Evolutionary conservation across 441 rosid genomes (phyloP), one percentile per base, ranked within the genome.

Genomic region (Aleurites moluccanus): DNA sequence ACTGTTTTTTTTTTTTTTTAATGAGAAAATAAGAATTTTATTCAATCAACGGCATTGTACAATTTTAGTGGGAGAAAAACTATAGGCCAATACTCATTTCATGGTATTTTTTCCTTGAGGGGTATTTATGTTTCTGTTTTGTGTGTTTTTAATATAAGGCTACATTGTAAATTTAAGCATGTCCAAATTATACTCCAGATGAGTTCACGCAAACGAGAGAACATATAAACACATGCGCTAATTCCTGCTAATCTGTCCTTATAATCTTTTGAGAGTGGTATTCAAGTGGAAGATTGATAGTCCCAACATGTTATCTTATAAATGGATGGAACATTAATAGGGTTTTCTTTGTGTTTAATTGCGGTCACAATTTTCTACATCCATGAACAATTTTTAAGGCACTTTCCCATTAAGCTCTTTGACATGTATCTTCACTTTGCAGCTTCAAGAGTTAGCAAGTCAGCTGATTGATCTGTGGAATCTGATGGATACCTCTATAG

Each of bases 381-480:
- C 13, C 62, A 9, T 4, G 18, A 61, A 49, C 68, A 68, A 15
- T 45, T 42, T 2, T 25, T 6, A 38, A 28, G 45, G 74, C 61
- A 21, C 21, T 15, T 64, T 53, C 73, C 61, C 28, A 33, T 69
- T 68, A 8, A 18, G 18, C 62, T 59, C 74, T 65, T 68, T 80
- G 73, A 77, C 35, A 8, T 66, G 25, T 76, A 66, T 82, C 67
- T 73, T 40, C 42, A 18, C 28, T 75, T 45, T 38, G 33, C 90
- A 96, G 99, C 97, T 96, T 81, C 97, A 96, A 89, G 97, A 89
- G 78, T 88, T 92, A 66, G 92, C 96, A 45, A 84, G 88, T 70
- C 97, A 92, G 83, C 82, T 96, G 70, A 81, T 82, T 80, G 99
- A 96, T 76, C 89, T 93, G 52, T 96, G 99, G 99, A 96, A 93